These are phyloP conservation scores for Cudoniella acicularis DNA, from an alignment of 495 filamentous ascomycete species.

Conservation along the genomic window DNA sequence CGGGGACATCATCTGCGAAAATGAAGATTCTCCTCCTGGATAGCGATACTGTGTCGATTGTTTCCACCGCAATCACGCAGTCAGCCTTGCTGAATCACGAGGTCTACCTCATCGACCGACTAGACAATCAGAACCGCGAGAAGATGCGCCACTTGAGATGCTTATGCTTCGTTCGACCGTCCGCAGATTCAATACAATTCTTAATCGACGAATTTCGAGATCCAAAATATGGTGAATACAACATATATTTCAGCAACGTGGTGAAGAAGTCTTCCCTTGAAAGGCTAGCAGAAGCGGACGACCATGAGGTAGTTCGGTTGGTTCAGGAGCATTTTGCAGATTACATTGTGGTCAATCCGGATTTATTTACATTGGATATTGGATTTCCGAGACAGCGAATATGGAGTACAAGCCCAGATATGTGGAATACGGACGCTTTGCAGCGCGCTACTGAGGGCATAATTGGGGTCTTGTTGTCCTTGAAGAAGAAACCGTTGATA, in stretches of 20 bases:
- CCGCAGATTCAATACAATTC: constrained; percentile 83
- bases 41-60: constrained; percentile 88
- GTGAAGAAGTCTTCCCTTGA: constrained; percentile 96
- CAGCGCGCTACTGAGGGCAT: constrained; percentile 81
- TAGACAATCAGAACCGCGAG: constrained; percentile 87
- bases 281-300: constrained; percentile 93
- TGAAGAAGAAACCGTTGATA: constrained; percentile 96
- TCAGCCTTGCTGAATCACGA: constrained; percentile 95
- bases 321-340: constrained; percentile 97
- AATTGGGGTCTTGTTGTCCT: constrained; percentile 72
- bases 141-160: constrained; percentile 98
- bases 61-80: constrained; percentile 93
- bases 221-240: constrained; percentile 96
- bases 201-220: constrained; percentile 95
- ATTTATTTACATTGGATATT: constrained; percentile 80
- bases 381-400: constrained; percentile 70
- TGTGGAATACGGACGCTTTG: constrained; percentile 85
- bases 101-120: constrained; percentile 93
- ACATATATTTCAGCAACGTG: constrained; percentile 95
- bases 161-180: constrained; percentile 88
- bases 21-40: constrained; percentile 99
- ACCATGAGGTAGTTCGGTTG: constrained; percentile 88
- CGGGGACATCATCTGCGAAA: constrained; percentile 74
- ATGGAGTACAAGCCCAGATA: constrained; percentile 76
- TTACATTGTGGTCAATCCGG: constrained; percentile 91